A percentile compares a stretch with the other conserved stretches of the same genome.
These are phyloP conservation scores for Spiraea crenata DNA, from an alignment of 331 rosid genomes.

Conservation along the genomic window DNA sequence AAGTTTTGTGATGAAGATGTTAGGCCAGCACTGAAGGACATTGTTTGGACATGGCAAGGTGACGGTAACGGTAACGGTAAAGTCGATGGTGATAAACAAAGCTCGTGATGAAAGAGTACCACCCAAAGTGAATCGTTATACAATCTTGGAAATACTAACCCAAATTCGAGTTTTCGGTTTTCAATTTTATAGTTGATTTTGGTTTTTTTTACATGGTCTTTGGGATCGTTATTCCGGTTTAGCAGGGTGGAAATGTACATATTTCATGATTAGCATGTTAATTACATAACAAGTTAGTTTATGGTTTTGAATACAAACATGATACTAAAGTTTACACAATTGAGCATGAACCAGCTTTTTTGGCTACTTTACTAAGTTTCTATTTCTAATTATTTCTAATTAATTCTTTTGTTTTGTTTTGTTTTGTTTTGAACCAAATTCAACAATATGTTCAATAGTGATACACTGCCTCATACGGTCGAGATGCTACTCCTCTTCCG, in stretches of 20 bases:
- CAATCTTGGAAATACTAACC: neutral
- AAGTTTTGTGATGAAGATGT: conserved; percentile 69
- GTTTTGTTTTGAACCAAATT: neutral
- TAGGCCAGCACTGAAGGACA: conserved; percentile 73
- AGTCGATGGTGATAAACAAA: conserved; percentile 11
- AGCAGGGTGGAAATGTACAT: conserved; percentile 1
- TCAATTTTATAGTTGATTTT: neutral
- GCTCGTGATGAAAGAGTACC: neutral
- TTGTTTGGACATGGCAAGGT: conserved; percentile 94
- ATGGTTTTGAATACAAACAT: neutral
- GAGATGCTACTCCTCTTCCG: no score
- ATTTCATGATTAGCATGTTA: conserved; percentile 7
- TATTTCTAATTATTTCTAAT: neutral
- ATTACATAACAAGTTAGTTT: neutral
- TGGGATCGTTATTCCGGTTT: neutral
- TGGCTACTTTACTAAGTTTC: neutral
- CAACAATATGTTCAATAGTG: neutral
- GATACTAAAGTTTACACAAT: neutral
- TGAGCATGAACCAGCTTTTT: neutral
- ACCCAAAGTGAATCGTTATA: neutral
- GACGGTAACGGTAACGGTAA: conserved; percentile 31
- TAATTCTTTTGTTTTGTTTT: neutral
- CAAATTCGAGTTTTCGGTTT: conserved; percentile 5
- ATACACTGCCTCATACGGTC: no score
- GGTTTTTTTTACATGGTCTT: neutral